Conservation (phyloP, 805 yeast genomes). For the Sungouiozyma intestinalis region DNA sequence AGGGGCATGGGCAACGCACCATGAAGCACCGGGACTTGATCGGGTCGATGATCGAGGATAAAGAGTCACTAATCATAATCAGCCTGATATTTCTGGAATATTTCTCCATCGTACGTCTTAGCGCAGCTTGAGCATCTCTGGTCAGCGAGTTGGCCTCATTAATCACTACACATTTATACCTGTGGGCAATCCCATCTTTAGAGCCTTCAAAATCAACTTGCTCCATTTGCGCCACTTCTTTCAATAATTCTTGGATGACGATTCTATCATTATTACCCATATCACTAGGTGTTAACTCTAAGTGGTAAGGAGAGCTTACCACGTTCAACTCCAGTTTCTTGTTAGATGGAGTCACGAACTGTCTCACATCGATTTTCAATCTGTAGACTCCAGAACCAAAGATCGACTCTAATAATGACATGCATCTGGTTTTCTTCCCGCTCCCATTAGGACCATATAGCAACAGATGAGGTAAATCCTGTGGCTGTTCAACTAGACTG, state of each 20-base stretch:
- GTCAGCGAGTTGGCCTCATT: conserved; percentile 86
- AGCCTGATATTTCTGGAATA: conserved; percentile 80
- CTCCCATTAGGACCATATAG: conserved; percentile 96
- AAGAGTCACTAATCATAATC: conserved; percentile 76
- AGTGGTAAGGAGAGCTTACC: conserved; percentile 81
- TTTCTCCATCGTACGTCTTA: conserved; percentile 93
- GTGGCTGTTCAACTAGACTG: conserved; percentile 31
- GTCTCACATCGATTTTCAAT: conserved; percentile 81
- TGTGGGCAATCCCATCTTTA: conserved; percentile 34
- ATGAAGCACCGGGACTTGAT: conserved; percentile 86
- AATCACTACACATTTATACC: conserved; percentile 73
- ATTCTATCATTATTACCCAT: conserved; percentile 93
- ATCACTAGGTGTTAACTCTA: conserved; percentile 94
- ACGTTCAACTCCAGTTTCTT: conserved; percentile 84
- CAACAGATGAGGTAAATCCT: conserved; percentile 84
- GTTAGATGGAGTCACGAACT: conserved; percentile 62
- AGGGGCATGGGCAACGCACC: conserved; percentile 81
- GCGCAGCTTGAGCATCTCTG: conserved; percentile 91
- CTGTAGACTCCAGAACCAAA: conserved; percentile 78
- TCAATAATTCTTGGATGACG: conserved; percentile 86
- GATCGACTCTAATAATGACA: conserved; percentile 65
- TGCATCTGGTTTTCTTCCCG: conserved; percentile 90
- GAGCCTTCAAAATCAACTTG: conserved; percentile 70
- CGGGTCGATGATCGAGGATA: conserved; percentile 87
- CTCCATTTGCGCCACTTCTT: conserved; percentile 91